phyloP scores from a whole-genome alignment of 805 yeast species.

The Clavispora santaluciae region DNA sequence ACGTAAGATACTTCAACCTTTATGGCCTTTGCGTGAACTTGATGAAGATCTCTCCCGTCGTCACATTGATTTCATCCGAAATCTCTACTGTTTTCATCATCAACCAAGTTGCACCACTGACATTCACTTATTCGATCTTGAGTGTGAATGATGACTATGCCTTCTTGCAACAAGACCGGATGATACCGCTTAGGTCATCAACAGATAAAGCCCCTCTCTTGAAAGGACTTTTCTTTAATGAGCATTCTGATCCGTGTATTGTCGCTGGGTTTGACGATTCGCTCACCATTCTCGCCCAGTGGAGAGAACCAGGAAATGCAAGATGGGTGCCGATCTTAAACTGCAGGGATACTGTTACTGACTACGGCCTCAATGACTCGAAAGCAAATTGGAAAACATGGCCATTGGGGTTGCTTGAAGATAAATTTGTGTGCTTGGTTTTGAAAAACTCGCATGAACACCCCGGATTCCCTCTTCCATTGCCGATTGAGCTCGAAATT shows the following conservation, averaged over 20 bases:
- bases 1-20: constrained; percentile 62
- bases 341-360: constrained; percentile 39
- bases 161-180: constrained; percentile 35
- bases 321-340: constrained; percentile 85
- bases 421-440: constrained; percentile 67
- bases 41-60: constrained; percentile 67
- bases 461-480: constrained; percentile 81
- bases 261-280: constrained; percentile 71
- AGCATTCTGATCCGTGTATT: constrained; percentile 85
- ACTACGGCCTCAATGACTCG: constrained; percentile 44
- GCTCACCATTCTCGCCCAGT: constrained; percentile 62
- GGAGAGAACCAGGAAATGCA: constrained; percentile 75
- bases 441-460: constrained; percentile 59
- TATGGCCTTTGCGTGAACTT: constrained; percentile 70
- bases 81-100: constrained; percentile 51
- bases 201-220: constrained; percentile 34
- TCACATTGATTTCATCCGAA: constrained; percentile 62
- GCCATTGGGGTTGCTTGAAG: constrained; percentile 80
- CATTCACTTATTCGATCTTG: constrained; percentile 44
- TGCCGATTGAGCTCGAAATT: constrained; percentile 74
- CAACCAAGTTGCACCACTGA: constrained; percentile 28
- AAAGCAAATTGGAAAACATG: constrained; percentile 63
- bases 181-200: constrained; percentile 28
- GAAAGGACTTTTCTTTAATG: constrained; percentile 77
- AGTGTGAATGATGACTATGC: constrained; percentile 40